These are phyloP conservation scores for Jatropha podagrica DNA, from an alignment of 441 rosid genomes.

Conservation along the genomic window DNA sequence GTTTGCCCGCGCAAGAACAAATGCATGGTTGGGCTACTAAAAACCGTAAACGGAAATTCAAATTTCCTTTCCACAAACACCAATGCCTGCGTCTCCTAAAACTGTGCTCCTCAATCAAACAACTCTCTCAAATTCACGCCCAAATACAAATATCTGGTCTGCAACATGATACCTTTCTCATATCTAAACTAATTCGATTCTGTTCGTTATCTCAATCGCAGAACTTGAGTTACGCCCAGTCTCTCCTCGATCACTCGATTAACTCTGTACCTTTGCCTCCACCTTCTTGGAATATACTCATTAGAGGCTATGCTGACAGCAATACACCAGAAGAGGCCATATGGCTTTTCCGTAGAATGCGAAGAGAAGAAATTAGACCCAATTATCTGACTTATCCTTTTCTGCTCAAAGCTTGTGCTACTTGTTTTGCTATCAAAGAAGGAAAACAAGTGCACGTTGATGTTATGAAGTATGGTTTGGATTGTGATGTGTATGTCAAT, in stretches of 20 bases:
- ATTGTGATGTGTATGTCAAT: slow-evolving; percentile 53
- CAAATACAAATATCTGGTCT: slow-evolving; percentile 55
- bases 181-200: slow-evolving; percentile 48
- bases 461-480: slow-evolving; percentile 56
- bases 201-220: slow-evolving; percentile 45
- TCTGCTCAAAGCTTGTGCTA: slow-evolving; percentile 59
- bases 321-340: slow-evolving; percentile 53
- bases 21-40: slow-evolving; percentile 34
- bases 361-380: slow-evolving; percentile 49
- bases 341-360: slow-evolving; percentile 53
- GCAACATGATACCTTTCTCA: slow-evolving; percentile 41
- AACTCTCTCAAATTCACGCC: slow-evolving; percentile 55
- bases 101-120: slow-evolving; percentile 49
- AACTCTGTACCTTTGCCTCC: slow-evolving; percentile 47
- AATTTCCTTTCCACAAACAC: slow-evolving; percentile 41
- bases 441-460: slow-evolving; percentile 67
- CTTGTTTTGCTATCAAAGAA: slow-evolving; percentile 40
- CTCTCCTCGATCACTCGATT: slow-evolving; percentile 38
- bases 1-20: background rate
- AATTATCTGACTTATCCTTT: slow-evolving; percentile 69
- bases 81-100: slow-evolving; percentile 47
- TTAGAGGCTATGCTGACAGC: slow-evolving; percentile 58
- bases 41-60: slow-evolving; percentile 26
- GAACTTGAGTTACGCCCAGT: slow-evolving; percentile 45
- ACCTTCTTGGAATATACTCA: slow-evolving; percentile 60